Evolutionary conservation across 768 basidiomycete genomes (phyloP).

Genomic region (Suillus hirtellus): DNA sequence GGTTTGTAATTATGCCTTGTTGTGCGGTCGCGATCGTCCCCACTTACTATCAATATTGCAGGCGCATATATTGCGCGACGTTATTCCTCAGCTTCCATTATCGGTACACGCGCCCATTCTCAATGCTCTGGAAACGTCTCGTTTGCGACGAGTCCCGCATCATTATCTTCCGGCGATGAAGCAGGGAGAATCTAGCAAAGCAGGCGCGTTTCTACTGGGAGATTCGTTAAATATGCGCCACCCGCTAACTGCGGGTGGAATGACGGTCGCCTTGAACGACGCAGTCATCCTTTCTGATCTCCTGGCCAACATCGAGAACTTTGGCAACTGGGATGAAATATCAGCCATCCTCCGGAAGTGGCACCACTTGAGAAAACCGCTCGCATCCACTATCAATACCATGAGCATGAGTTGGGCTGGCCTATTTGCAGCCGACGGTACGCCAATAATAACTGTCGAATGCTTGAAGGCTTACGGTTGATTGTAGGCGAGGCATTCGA

Average conservation of each 20-base stretch:
- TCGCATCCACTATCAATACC: constrained; percentile 82
- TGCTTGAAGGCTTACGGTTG: neutral
- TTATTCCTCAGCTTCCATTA: constrained; percentile 75
- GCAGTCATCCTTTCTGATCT: constrained; percentile 66
- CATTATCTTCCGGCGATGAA: constrained; percentile 78
- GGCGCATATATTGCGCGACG: constrained; percentile 61
- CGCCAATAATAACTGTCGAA: constrained; percentile 27
- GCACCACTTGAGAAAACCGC: constrained; percentile 81
- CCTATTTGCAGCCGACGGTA: constrained; percentile 86
- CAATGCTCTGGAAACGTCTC: constrained; percentile 62
- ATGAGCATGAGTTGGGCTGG: constrained; percentile 88
- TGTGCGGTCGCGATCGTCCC: constrained; percentile 6
- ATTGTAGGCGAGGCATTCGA: neutral
- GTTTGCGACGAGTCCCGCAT: constrained; percentile 89
- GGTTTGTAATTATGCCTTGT: constrained; percentile 34
- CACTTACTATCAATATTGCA: constrained; percentile 23
- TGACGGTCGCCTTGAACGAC: constrained; percentile 90
- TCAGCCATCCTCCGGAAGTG: constrained; percentile 56
- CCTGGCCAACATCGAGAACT: constrained; percentile 44
- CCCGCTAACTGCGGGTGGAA: constrained; percentile 90
- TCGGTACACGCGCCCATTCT: constrained; percentile 61
- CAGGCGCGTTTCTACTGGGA: constrained; percentile 77
- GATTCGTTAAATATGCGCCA: constrained; percentile 98
- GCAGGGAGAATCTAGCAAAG: constrained; percentile 51
- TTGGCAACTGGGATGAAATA: constrained; percentile 48